phyloP scores from a whole-genome alignment of 2,329 filamentous ascomycete species.

The Didymella sp. region DNA sequence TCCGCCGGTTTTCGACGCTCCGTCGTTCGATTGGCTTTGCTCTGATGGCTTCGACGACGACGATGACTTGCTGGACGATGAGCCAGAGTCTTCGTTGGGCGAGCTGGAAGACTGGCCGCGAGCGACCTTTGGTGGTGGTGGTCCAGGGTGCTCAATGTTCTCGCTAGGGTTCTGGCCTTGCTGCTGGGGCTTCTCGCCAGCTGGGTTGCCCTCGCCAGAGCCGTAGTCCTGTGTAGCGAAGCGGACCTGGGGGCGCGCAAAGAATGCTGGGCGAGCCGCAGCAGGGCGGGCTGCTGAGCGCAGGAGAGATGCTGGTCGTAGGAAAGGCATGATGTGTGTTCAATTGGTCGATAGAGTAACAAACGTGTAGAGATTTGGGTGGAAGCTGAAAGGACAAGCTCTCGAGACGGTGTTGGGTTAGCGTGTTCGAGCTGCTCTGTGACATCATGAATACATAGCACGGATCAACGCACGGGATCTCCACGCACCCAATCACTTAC shows the following conservation, averaged over 20 bases:
- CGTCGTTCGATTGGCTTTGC: constrained; percentile 19
- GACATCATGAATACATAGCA: constrained; percentile 14
- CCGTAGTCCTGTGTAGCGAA: constrained; percentile 53
- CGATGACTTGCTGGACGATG: constrained; percentile 18
- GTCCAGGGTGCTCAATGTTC: constrained; percentile 55
- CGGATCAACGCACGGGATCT: not conserved
- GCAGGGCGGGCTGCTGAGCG: constrained; percentile 37
- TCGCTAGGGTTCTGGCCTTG: constrained; percentile 51
- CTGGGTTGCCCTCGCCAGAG: constrained; percentile 52
- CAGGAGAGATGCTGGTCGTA: constrained; percentile 40
- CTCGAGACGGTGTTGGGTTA: not conserved
- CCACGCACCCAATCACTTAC: constrained; percentile 5
- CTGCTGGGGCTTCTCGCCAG: constrained; percentile 53
- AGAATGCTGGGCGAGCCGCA: constrained; percentile 33
- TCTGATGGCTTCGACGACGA: constrained; percentile 16
- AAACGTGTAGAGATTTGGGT: not conserved
- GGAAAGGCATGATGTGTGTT: constrained; percentile 39
- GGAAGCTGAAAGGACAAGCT: constrained; percentile 4
- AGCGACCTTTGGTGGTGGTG: constrained; percentile 53
- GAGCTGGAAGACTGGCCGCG: constrained; percentile 42
- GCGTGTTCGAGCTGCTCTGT: not conserved
- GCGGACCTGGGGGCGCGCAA: constrained; percentile 40
- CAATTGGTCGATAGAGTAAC: constrained; percentile 3
- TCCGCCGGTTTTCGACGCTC: constrained; percentile 20
- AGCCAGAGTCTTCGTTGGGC: constrained; percentile 34